Base-by-base conservation (phyloP, 768 basidiomycete genomes). In the Asterophora parasitica region DNA sequence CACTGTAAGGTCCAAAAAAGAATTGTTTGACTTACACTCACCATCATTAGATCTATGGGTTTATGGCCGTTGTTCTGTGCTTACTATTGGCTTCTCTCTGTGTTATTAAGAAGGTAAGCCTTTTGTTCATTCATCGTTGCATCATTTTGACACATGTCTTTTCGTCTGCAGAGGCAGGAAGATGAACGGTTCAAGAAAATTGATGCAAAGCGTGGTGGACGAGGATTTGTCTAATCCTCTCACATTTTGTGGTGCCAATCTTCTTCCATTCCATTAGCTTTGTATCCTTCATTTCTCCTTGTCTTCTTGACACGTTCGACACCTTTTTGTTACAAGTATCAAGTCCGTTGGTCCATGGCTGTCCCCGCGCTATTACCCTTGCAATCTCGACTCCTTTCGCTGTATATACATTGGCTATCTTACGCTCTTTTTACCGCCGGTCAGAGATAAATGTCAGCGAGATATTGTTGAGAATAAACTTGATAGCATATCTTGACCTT, bases 101-200 rank as follows among this genome's bases (percentile, higher is more conserved):
- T 67, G 78, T 94, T 35, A 91, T 96, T 60, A 90, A 87, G 61
- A 82, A 76, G 79, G 85, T 82, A 52, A 40, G 63, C n/a, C 27
- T 17, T 27, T 17, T 15, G 19, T 10, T 16, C 28, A 28, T 35
- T 13, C 13, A 12, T 23, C 16, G 42, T 46, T 31, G n/a, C 46
- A 30, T 37, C 23, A 27, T 37, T 17, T 37, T 31, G 27, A 39
- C 35, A 37, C 41, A 31, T 46, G 27, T 48, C 31, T 37, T 32
- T 12, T 31, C 27, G 39, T 49, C 39, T 50, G 42, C 70, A 91
- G 88, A 78, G 90, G 57, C 71, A 82, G 62, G 84, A 92, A 66
- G 74, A 78, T 48, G 85, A 87, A 57, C 83, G 92, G 30, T 94
- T 95, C 76, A 83, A 79, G 73, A 86, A 76, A 69, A 94, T 95